A percentile compares a stretch with the other conserved stretches of the same genome.
phyloP scores from a whole-genome alignment of 2,329 filamentous ascomycete genomes.

The Exophiala phaeomuriformis region DNA sequence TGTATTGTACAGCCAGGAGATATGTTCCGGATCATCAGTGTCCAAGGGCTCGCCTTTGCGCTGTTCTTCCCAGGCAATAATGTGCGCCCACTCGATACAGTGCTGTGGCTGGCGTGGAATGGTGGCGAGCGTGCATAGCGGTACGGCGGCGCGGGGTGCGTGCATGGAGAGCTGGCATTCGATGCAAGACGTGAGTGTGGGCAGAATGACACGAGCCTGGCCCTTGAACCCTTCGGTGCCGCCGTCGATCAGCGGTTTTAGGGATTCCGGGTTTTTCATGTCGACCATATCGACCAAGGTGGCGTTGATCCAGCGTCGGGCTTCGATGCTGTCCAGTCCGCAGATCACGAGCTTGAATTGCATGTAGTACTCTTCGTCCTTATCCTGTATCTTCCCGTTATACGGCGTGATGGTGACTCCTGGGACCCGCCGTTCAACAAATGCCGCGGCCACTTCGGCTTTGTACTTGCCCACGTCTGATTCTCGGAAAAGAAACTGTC shows the following conservation, averaged over 20 bases:
- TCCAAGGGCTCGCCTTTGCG: slow-evolving; percentile 79
- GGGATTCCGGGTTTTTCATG: slow-evolving; percentile 67
- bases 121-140: slow-evolving; percentile 89
- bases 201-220: slow-evolving; percentile 84
- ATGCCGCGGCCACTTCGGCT: slow-evolving; percentile 83
- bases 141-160: slow-evolving; percentile 91
- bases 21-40: slow-evolving; percentile 93
- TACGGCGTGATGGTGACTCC: slow-evolving; percentile 90
- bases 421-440: slow-evolving; percentile 82
- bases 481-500: slow-evolving; percentile 91
- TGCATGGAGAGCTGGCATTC: slow-evolving; percentile 99
- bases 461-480: slow-evolving; percentile 89
- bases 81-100: slow-evolving; percentile 97
- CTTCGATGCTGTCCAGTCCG: slow-evolving; percentile 93
- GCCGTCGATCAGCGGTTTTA: slow-evolving; percentile 93
- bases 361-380: slow-evolving; percentile 93
- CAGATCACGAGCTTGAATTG: slow-evolving; percentile 92
- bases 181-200: slow-evolving; percentile 89
- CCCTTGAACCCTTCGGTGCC: slow-evolving; percentile 99
- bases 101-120: slow-evolving; percentile 96
- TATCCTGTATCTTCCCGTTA: slow-evolving; percentile 93
- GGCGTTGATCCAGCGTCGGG: slow-evolving; percentile 96
- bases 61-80: slow-evolving; percentile 91
- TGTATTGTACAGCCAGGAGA: slow-evolving; percentile 90
- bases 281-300: slow-evolving; percentile 88